phyloP scores from a whole-genome alignment of 441 rosid genomes.

The Rhodomyrtus psidioides region DNA sequence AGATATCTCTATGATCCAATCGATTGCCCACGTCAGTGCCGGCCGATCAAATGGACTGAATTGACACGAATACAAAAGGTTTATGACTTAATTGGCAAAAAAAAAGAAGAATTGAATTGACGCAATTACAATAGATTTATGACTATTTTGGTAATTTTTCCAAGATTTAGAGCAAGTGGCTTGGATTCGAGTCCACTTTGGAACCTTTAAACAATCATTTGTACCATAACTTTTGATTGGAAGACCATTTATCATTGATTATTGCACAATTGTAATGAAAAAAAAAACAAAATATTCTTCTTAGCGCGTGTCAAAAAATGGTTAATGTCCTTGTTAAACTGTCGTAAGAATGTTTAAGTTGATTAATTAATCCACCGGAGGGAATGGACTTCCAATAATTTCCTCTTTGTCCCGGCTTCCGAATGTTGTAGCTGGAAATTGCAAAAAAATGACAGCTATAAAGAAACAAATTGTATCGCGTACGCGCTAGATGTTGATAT shows the following conservation, averaged over 20 bases:
- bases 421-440: background rate
- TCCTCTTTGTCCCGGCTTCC: background rate
- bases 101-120: no score
- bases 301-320: background rate
- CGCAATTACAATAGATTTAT: no score
- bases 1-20: no score
- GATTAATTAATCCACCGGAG: background rate
- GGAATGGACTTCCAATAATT: background rate
- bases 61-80: no score
- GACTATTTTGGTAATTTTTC: no score
- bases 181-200: background rate
- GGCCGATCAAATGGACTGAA: fast-evolving
- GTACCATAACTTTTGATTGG: background rate
- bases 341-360: background rate
- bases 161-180: background rate
- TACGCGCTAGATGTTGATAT: background rate
- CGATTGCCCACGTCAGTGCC: no score
- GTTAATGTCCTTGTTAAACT: background rate
- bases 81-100: no score
- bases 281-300: background rate
- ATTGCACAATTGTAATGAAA: background rate
- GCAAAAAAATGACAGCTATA: background rate
- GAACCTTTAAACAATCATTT: background rate
- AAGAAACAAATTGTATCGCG: background rate
- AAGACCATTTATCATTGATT: background rate